Base-by-base conservation (phyloP, 768 basidiomycete genomes). In the Exidia glandulosa region DNA sequence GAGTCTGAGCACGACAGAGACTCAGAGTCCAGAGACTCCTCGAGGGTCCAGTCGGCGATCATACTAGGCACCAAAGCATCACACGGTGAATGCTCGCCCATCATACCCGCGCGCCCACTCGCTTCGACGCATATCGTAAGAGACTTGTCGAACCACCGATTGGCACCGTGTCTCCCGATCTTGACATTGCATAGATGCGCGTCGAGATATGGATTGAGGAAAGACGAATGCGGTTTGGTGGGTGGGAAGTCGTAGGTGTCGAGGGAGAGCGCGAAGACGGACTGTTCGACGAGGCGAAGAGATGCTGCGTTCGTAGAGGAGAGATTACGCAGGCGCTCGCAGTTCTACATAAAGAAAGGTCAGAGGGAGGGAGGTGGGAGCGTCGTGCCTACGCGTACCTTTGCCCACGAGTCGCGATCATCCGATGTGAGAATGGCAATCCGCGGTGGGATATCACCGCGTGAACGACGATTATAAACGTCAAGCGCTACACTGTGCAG, bases 81-180 rank as follows among this genome's bases (percentile, higher is more conserved):
- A 61, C 86, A 86, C 0, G 90, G 86, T 0, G 90, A 88, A 69
- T 95, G 94, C 72, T 97, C 94, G 3, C 94, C 94, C 66, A 84
- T 82, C 45, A 88, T 87, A 37, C 92, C 90, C 5, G 90, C 89
- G 36, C 90, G 84, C 2, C 86, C 85, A 58, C 87, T 88, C 1
- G 86, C 81, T 69, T 98, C 94, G 36, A 97, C 85, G 55, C 90
- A 80, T 58, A 96, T 73, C 3, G 85, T 86, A 37, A 88, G 80
- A 2, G 86, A 79, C 72, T 96, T 98, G 75, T 98, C 94, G 70
- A 85, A 90, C 81, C 91, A 96, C 33, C 95, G 78, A 66, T 96
- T 96, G 47, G 80, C 75, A 4, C 84, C 80, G 60, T 81, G 83
- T 60, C 77, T 73, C 85, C 85, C 0, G 83, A 81, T 25, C 89